Evolutionary conservation across 139 green algal species (phyloP).

Genomic region (Micractinium sp.): DNA sequence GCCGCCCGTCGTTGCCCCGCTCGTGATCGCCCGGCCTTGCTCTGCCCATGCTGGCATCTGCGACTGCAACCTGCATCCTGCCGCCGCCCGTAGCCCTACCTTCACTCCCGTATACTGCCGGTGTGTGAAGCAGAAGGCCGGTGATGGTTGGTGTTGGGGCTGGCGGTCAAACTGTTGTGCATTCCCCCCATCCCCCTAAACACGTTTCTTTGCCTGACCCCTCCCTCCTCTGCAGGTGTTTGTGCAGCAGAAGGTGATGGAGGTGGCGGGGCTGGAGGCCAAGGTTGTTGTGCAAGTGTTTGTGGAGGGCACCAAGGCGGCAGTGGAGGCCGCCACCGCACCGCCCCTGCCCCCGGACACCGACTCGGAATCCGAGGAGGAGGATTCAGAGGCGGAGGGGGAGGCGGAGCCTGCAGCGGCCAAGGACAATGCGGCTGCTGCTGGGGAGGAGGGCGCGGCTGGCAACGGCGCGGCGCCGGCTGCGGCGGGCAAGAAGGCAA

Average conservation of each 20-base stretch:
- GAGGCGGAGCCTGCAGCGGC: no score
- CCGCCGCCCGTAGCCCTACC: no score
- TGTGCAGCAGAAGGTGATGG: constrained; percentile 25
- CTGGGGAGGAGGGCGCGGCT: neutral
- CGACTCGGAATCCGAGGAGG: neutral
- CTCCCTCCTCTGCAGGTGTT: constrained; percentile 26
- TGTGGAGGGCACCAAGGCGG: constrained; percentile 28
- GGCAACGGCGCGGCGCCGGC: neutral
- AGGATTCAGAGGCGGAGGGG: neutral
- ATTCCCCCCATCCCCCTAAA: neutral
- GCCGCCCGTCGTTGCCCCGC: no score
- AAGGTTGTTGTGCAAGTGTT: constrained; percentile 34
- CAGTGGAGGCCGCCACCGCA: constrained; percentile 11
- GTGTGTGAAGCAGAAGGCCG: no score
- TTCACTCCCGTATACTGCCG: no score
- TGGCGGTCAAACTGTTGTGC: neutral
- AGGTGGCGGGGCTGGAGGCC: constrained; percentile 41
- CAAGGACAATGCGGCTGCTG: no score
- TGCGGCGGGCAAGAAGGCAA: neutral
- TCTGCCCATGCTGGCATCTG: no score
- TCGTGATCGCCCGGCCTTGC: no score
- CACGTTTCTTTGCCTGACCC: neutral
- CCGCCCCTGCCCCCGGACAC: neutral
- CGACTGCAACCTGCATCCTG: no score
- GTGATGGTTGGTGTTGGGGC: neutral